Percentiles rank a stretch among this genome's conserved stretches.
Evolutionary conservation across 306 rosid genomes (phyloP).

Genomic region (Citrullus mucosospermus): DNA sequence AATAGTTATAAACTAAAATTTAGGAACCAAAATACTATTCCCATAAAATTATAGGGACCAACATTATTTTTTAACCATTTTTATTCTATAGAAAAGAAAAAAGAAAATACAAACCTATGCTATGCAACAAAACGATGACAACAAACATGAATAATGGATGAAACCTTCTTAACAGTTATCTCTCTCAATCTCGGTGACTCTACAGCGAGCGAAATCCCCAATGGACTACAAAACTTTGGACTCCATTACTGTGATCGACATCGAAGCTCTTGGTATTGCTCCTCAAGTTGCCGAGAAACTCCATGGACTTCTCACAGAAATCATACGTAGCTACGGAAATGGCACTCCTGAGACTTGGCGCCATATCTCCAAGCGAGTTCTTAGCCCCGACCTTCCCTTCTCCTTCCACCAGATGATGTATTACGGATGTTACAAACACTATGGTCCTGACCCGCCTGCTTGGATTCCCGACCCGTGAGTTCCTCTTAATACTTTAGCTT

Average conservation of each 20-base stretch:
- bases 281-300: constrained; percentile 28
- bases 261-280: constrained; percentile 42
- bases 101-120: no score
- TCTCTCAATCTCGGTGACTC: neutral
- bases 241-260: constrained; percentile 36
- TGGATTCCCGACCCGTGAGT: constrained; percentile 77
- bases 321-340: constrained; percentile 29
- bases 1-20: no score
- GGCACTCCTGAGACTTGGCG: constrained; percentile 66
- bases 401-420: constrained; percentile 75
- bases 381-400: constrained; percentile 66
- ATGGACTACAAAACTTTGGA: constrained; percentile 45
- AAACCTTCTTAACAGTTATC: neutral
- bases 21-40: no score
- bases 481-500: neutral
- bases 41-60: no score
- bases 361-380: constrained; percentile 36
- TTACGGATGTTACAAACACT: constrained; percentile 48
- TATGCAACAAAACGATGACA: no score
- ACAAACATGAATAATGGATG: no score
- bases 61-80: no score
- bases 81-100: no score
- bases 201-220: neutral
- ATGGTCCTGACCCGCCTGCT: constrained; percentile 82
- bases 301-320: constrained; percentile 28